Percentiles rank a stretch among this genome's conserved stretches.
These are phyloP conservation scores for Ophiostoma montium DNA, from an alignment of 2,329 filamentous ascomycete species.

Conservation along the genomic window DNA sequence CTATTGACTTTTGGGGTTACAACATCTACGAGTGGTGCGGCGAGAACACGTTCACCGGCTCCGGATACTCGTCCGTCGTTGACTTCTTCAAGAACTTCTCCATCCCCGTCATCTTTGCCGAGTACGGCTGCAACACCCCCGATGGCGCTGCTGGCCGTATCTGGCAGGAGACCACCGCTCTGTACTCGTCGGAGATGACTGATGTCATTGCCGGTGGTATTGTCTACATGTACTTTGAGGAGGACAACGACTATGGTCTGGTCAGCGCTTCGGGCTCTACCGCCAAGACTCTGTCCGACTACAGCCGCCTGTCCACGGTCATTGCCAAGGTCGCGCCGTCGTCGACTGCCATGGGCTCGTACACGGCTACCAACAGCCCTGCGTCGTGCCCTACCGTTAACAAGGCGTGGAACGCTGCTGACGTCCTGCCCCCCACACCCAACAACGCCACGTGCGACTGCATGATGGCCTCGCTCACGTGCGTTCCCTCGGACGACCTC, in stretches of 20 bases:
- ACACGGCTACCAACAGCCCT: constrained; percentile 59
- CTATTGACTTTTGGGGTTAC: constrained; percentile 98
- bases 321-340: constrained; percentile 54
- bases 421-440: constrained; percentile 65
- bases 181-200: constrained; percentile 73
- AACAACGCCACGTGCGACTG: constrained; percentile 70
- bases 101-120: constrained; percentile 93
- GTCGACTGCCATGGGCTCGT: constrained; percentile 49
- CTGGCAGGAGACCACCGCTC: constrained; percentile 72
- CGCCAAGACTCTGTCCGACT: constrained; percentile 60
- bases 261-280: constrained; percentile 42
- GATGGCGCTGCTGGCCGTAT: constrained; percentile 49
- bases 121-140: constrained; percentile 84
- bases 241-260: constrained; percentile 77
- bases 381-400: constrained; percentile 56
- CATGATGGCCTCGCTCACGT: constrained; percentile 64
- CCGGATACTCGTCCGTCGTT: constrained; percentile 71
- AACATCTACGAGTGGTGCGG: constrained; percentile 99
- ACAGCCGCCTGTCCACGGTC: constrained; percentile 54
- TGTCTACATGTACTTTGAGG: constrained; percentile 97
- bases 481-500: constrained; percentile 48
- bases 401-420: constrained; percentile 54
- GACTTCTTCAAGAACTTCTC: constrained; percentile 80
- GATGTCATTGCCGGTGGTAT: constrained; percentile 87
- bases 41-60: constrained; percentile 58